Evolutionary conservation across 768 basidiomycete species (phyloP).

Genomic region (Pleurotus djamor): DNA sequence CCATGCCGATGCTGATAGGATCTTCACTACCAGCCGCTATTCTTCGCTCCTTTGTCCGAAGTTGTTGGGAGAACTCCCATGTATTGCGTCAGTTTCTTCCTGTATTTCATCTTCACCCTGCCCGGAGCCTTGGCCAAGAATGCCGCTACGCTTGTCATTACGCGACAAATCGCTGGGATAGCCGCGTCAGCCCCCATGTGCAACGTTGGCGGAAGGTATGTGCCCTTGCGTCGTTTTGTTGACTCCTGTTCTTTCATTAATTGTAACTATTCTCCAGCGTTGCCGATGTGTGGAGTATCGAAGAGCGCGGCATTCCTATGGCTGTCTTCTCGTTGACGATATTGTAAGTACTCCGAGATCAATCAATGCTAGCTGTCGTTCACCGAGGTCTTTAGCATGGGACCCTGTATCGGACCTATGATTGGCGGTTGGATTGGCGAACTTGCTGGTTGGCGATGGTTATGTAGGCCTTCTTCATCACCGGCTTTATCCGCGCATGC

Average conservation of each 20-base stretch:
- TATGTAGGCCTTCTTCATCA: conserved; percentile 26
- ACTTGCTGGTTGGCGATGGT: conserved; percentile 43
- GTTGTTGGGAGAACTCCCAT: conserved; percentile 33
- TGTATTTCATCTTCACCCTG: conserved; percentile 45
- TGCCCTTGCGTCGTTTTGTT: not conserved
- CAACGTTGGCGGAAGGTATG: conserved; percentile 40
- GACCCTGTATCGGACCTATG: conserved; percentile 48
- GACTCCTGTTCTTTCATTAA: not conserved
- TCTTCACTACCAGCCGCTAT: conserved; percentile 29
- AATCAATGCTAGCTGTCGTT: not conserved
- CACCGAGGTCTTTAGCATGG: conserved; percentile 24
- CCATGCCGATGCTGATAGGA: not conserved
- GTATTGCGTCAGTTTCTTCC: conserved; percentile 33
- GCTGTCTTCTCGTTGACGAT: conserved; percentile 45
- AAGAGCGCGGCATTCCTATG: conserved; percentile 45
- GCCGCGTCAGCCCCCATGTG: conserved; percentile 40
- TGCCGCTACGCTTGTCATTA: conserved; percentile 39
- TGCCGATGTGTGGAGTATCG: conserved; percentile 38
- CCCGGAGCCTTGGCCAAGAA: conserved; percentile 42
- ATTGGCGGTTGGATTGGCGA: conserved; percentile 46
- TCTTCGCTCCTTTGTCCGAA: conserved; percentile 37
- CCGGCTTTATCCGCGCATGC: not conserved
- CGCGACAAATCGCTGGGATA: conserved; percentile 42
- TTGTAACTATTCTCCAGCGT: conserved; percentile 15
- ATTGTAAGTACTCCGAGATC: conserved; percentile 28